These are phyloP conservation scores for Chrysosporium queenslandicum DNA, from an alignment of 2,329 filamentous ascomycete genomes.

Conservation along the genomic window DNA sequence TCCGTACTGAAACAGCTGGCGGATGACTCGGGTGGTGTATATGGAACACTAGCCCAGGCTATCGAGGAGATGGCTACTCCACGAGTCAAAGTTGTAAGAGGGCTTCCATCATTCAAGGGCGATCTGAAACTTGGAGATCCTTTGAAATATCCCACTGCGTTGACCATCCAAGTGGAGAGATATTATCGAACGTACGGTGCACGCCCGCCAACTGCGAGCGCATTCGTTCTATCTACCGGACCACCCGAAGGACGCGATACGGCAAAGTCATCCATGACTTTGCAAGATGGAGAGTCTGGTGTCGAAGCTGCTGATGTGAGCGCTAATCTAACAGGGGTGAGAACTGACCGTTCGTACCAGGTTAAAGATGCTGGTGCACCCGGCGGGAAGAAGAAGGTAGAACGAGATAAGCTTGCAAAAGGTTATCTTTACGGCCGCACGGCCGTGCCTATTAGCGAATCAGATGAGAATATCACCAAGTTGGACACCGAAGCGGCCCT, in stretches of 20 bases:
- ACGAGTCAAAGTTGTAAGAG: conserved; percentile 62
- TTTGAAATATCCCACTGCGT: conserved; percentile 59
- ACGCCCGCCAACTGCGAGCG: conserved; percentile 63
- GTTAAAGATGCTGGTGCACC: conserved; percentile 64
- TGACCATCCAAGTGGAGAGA: conserved; percentile 78
- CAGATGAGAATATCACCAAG: conserved; percentile 80
- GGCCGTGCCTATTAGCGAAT: conserved; percentile 76
- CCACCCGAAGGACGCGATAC: conserved; percentile 39
- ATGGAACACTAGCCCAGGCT: conserved; percentile 79
- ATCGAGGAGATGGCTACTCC: conserved; percentile 70
- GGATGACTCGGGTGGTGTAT: conserved; percentile 59
- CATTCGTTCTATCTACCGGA: conserved; percentile 53
- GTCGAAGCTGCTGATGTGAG: conserved; percentile 34
- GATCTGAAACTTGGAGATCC: conserved; percentile 69
- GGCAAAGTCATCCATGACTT: conserved; percentile 45
- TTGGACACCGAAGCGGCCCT: conserved; percentile 66
- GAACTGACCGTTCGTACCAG: conserved; percentile 67
- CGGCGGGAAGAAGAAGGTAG: conserved; percentile 71
- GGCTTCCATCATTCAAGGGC: conserved; percentile 71
- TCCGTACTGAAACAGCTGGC: conserved; percentile 53
- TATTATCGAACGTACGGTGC: conserved; percentile 80
- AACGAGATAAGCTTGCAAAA: conserved; percentile 74
- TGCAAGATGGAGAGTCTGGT: conserved; percentile 28
- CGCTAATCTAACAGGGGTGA: conserved; percentile 56
- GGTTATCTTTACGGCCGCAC: conserved; percentile 91